These are phyloP conservation scores for Penstemon eatonii DNA, from an alignment of 257 asterid genomes.

Conservation along the genomic window DNA sequence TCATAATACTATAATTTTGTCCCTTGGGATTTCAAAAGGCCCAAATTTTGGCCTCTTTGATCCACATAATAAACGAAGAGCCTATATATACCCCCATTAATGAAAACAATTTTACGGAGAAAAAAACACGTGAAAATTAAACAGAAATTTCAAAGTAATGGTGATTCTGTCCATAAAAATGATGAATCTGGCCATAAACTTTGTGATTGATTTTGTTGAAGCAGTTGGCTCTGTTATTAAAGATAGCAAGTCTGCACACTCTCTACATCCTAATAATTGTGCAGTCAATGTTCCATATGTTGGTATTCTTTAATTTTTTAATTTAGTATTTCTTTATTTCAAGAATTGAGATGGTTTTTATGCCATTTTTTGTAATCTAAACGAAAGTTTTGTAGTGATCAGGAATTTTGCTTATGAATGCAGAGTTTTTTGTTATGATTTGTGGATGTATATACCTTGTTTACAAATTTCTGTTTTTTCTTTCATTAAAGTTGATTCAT, in stretches of 20 bases:
- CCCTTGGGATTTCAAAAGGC: too few relatives aligned
- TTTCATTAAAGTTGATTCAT: neutral
- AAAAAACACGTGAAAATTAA: too few relatives aligned
- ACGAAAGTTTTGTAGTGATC: neutral
- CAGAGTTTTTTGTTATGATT: neutral
- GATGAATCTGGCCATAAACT: constrained; percentile 28
- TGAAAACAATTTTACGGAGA: too few relatives aligned
- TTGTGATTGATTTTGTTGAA: constrained; percentile 30
- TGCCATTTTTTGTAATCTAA: neutral
- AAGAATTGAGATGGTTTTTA: neutral
- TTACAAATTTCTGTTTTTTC: neutral
- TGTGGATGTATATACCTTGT: neutral
- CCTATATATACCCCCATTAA: too few relatives aligned
- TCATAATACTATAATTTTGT: too few relatives aligned
- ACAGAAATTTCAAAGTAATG: too few relatives aligned
- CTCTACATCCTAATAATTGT: neutral
- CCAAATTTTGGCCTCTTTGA: too few relatives aligned
- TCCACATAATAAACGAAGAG: too few relatives aligned
- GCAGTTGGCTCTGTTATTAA: constrained; percentile 33
- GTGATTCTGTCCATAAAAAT: constrained; percentile 24
- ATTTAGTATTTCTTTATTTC: neutral
- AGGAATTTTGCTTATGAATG: neutral
- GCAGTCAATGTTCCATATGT: constrained; percentile 19
- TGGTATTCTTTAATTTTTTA: constrained; percentile 30
- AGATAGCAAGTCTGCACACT: constrained; percentile 1